Percentiles rank a stretch among this genome's conserved stretches.
Conservation (phyloP, 2,329 filamentous ascomycete genomes). For the Herpomyces periplanetae region DNA sequence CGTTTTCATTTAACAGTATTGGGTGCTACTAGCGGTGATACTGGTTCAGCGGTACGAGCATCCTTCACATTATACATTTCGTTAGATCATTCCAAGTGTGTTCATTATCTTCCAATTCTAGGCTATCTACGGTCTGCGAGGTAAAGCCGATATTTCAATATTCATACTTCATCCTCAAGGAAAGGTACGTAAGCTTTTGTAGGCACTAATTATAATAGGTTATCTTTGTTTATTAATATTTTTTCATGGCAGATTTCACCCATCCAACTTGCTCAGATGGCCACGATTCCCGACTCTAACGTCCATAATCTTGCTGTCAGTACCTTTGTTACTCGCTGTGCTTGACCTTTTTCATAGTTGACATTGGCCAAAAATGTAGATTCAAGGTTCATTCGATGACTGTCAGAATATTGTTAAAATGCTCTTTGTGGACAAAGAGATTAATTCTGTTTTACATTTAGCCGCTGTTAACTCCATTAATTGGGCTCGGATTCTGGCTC, state of each 20-base stretch:
- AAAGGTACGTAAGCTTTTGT: too few species aligned
- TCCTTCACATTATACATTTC: too few species aligned
- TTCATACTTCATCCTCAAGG: slow-evolving; percentile 82
- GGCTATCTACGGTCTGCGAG: slow-evolving; percentile 69
- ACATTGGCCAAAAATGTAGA: too few species aligned
- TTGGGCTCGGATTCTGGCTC: slow-evolving; percentile 68
- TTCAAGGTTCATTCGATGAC: slow-evolving; percentile 77
- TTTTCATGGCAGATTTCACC: too few species aligned
- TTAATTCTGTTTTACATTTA: slow-evolving; percentile 43
- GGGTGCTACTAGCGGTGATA: slow-evolving; percentile 9
- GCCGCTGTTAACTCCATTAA: slow-evolving; percentile 92
- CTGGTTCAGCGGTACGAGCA: too few species aligned
- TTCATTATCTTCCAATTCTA: slow-evolving; percentile 61
- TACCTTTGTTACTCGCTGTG: too few species aligned
- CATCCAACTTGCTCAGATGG: slow-evolving; percentile 90
- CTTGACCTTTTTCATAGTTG: too few species aligned
- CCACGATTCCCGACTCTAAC: slow-evolving; percentile 53
- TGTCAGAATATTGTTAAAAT: slow-evolving; percentile 92
- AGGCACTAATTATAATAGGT: too few species aligned
- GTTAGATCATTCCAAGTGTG: slow-evolving; percentile 1
- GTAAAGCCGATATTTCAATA: slow-evolving; percentile 85
- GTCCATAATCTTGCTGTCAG: slow-evolving; percentile 67
- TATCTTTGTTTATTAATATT: too few species aligned
- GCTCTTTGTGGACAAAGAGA: slow-evolving; percentile 46
- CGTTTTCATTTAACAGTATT: slow-evolving; percentile 13